These are phyloP conservation scores for Lodderomyces theae DNA, from an alignment of 1,139 yeast genomes.

Conservation along the genomic window DNA sequence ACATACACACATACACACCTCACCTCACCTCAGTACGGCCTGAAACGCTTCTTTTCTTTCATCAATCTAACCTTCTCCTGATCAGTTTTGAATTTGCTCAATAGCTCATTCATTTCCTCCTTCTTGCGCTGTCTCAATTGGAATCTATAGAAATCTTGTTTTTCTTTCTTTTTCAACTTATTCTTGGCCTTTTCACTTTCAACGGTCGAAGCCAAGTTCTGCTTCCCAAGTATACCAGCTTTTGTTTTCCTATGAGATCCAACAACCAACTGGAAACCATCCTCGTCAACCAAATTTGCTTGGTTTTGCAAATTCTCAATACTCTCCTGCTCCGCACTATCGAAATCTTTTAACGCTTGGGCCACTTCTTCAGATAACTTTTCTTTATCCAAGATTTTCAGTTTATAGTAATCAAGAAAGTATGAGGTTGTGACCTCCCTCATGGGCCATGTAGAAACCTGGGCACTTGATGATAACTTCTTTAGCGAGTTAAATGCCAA, in stretches of 20 bases:
- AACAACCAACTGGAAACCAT: conserved; percentile 89
- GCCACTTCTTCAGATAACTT: conserved; percentile 53
- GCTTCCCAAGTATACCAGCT: conserved; percentile 60
- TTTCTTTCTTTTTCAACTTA: conserved; percentile 73
- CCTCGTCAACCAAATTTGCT: conserved; percentile 75
- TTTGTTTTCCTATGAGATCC: conserved; percentile 82
- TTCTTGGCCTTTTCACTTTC: conserved; percentile 43
- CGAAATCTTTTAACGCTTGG: conserved; percentile 62
- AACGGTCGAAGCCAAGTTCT: conserved; percentile 44
- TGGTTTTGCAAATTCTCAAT: conserved; percentile 54
- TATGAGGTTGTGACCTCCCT: conserved; percentile 26
- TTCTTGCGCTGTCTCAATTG: conserved; percentile 93
- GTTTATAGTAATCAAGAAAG: conserved; percentile 27
- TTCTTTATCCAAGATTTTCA: conserved; percentile 43
- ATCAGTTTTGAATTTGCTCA: conserved; percentile 82
- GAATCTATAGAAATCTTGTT: conserved; percentile 91
- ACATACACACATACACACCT: too few species aligned
- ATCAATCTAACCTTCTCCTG: conserved; percentile 78
- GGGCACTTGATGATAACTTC: conserved; percentile 33
- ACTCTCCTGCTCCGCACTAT: conserved; percentile 66
- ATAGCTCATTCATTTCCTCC: conserved; percentile 83
- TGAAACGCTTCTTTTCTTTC: conserved; percentile 78
- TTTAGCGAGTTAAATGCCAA: conserved; percentile 64
- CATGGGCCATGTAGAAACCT: conserved; percentile 33
- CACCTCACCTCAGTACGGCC: conserved; percentile 77